Conservation (phyloP, 1,284 basidiomycete species). For the Abortiporus biennis region DNA sequence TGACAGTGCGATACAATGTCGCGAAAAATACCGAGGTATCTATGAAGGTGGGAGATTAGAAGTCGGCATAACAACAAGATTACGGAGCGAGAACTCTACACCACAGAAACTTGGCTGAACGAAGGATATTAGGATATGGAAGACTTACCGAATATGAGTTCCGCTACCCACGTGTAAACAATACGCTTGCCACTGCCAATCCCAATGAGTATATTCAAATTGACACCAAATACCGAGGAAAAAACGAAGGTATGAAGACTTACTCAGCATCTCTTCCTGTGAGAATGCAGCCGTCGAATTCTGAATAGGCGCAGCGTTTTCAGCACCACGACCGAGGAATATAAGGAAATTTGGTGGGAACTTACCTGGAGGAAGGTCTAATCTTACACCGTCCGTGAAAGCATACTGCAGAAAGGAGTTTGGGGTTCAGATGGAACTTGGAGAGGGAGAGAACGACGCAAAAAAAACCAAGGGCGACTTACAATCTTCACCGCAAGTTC, state of each 20-base stretch:
- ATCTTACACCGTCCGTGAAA: slow-evolving; percentile 19
- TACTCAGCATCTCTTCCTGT: slow-evolving; percentile 17
- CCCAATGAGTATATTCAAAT: neutral
- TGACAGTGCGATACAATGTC: slow-evolving; percentile 17
- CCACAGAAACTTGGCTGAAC: neutral
- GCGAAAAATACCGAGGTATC: slow-evolving; percentile 9
- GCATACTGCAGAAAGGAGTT: slow-evolving; percentile 16
- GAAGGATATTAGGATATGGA: neutral
- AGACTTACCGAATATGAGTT: slow-evolving; percentile 20
- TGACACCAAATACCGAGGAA: neutral
- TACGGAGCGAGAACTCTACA: no score
- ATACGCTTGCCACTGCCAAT: slow-evolving; percentile 17
- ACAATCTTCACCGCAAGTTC: slow-evolving; percentile 9
- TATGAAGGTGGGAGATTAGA: neutral
- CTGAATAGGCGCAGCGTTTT: slow-evolving; percentile 7
- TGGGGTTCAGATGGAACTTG: neutral
- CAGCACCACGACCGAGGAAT: neutral
- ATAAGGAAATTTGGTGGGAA: neutral
- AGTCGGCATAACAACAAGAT: slow-evolving; percentile 1
- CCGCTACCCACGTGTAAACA: slow-evolving; percentile 23
- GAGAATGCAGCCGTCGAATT: slow-evolving; percentile 21
- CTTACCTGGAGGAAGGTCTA: slow-evolving; percentile 20
- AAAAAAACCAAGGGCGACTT: neutral
- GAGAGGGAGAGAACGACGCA: neutral
- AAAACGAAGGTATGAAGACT: slow-evolving; percentile 7